Conservation (phyloP, 257 asterid genomes). For the Petunia secreta region DNA sequence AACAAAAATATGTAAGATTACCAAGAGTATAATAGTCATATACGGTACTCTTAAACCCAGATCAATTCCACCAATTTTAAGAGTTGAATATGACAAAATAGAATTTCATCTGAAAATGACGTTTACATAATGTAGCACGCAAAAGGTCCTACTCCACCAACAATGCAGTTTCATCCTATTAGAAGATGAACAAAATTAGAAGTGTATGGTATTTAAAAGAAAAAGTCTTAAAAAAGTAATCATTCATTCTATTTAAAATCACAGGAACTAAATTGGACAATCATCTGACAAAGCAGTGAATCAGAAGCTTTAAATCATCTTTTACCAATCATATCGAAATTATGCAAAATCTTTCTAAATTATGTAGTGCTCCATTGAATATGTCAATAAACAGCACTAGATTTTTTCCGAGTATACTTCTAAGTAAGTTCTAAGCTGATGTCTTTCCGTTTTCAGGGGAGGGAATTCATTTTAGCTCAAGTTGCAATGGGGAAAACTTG, state of each 20-base stretch:
- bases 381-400: background rate
- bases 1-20: too few species aligned
- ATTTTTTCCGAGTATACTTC: background rate
- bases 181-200: background rate
- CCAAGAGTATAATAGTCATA: too few species aligned
- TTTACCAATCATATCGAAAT: background rate
- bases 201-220: background rate
- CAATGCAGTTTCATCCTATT: too few species aligned
- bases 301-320: background rate
- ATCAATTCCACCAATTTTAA: too few species aligned
- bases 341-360: background rate
- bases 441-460: background rate
- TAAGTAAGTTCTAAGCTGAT: background rate
- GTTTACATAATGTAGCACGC: too few species aligned
- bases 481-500: background rate
- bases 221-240: background rate
- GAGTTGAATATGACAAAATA: too few species aligned
- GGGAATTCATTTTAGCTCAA: background rate
- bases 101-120: too few species aligned
- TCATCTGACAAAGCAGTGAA: background rate
- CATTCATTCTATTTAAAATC: background rate
- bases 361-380: background rate
- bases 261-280: background rate
- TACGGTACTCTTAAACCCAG: too few species aligned
- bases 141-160: too few species aligned